Percentiles rank a stretch among this genome's conserved stretches.
These are phyloP conservation scores for Neonectria ditissima DNA, from an alignment of 2,329 filamentous ascomycete genomes.

Conservation along the genomic window DNA sequence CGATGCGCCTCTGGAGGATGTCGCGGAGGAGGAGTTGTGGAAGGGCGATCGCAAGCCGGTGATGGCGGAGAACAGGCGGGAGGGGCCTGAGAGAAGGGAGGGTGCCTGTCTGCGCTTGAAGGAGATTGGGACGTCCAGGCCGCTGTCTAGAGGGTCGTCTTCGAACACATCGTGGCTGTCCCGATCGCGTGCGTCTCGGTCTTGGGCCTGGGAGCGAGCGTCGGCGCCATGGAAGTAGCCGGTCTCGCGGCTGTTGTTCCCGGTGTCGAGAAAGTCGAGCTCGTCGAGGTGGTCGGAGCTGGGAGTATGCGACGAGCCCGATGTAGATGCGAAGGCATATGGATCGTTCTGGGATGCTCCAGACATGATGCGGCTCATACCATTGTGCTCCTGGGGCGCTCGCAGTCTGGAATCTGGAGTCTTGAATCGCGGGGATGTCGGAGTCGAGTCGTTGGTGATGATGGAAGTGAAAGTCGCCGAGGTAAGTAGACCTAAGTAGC, in stretches of 20 bases:
- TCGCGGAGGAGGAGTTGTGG: constrained; percentile 40
- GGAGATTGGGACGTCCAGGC: constrained; percentile 66
- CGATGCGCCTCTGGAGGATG: constrained; percentile 35
- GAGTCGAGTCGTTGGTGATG: neutral
- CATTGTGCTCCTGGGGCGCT: constrained; percentile 47
- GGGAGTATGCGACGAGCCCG: constrained; percentile 44
- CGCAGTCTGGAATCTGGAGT: constrained; percentile 36
- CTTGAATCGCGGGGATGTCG: constrained; percentile 6
- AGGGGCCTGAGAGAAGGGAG: constrained; percentile 58
- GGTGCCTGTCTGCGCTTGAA: constrained; percentile 78
- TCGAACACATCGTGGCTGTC: constrained; percentile 56
- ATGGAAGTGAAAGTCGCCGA: too few species aligned
- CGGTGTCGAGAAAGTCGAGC: constrained; percentile 55
- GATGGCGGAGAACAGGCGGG: constrained; percentile 62
- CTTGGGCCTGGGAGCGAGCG: constrained; percentile 11
- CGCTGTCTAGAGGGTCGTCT: constrained; percentile 67
- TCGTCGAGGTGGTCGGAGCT: constrained; percentile 59
- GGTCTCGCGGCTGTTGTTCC: constrained; percentile 55
- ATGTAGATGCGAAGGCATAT: constrained; percentile 52
- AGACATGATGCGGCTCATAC: constrained; percentile 57
- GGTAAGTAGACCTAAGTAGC: neutral
- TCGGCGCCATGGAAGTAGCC: constrained; percentile 41
- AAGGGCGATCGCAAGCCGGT: constrained; percentile 44
- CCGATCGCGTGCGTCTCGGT: constrained; percentile 15
- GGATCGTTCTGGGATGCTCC: constrained; percentile 51